Base-by-base conservation (phyloP, 2,329 filamentous ascomycete species). In the Hymenoscyphus repandus region DNA sequence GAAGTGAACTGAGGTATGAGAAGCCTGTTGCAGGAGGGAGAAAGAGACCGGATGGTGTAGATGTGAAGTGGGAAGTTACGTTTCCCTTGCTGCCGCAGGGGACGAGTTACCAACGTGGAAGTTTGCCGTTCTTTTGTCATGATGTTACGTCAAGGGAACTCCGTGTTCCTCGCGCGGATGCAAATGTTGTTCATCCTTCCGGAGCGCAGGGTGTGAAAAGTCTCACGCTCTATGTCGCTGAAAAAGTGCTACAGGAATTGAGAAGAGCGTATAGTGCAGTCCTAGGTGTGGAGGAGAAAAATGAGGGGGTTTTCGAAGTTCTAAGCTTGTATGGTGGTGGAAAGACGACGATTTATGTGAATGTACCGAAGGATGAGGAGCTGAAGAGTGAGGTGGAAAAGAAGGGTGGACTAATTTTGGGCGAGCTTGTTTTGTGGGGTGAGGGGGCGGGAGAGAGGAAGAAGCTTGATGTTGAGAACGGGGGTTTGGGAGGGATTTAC, bases 111-210 rank as follows among this genome's bases (percentile, higher is more conserved):
- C 58, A 69, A 7, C 68, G 76, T 0, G 80, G 82, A 0, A 67
- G 68, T 12, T 61, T 82, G 10, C 84, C 83, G 0, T 87, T 87
- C 58, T 87, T 78, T 73, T 84, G 80, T 59, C 73, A 86, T 42
- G 84, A 88, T 62, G 67, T 78, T 11, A 86, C 83, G 1, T 68
- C 74, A 2, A 66, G 83, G 6, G 57, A 68, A n/a, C 62, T 79
- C 2, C 68, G 83, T 0, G 82, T 85, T 2, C 80, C 82, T 6
- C 59, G 71, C 2, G 56, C 62, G 1, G 59, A 66, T 0, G 68
- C 64, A 12, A 68, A 64, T 36, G 69, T 69, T 3, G 66, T 60
- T 11, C 83, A 86, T 66, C 69, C 76, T 0, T 77, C 69, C 6
- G 74, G 74, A 0, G 78, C 72, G 0, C 58, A 72, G 12, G 82